phyloP scores from a whole-genome alignment of 495 filamentous ascomycete genomes.

The Poronia punctata region DNA sequence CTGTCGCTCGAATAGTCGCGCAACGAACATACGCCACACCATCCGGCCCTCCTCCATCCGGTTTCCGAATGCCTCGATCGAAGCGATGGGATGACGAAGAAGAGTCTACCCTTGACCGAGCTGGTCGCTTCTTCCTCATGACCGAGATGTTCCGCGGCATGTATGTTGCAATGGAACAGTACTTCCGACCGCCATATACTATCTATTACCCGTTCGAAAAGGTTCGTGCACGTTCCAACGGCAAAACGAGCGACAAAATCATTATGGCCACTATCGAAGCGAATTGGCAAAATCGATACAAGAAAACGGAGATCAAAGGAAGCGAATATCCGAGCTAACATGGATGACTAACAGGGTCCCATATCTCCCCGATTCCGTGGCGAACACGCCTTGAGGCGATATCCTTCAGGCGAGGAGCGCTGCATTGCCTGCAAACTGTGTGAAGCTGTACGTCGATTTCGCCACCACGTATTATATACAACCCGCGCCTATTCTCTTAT shows the following conservation, averaged over 20 bases:
- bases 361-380: slow-evolving; percentile 97
- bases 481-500: not conserved
- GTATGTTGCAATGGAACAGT: slow-evolving; percentile 97
- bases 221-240: slow-evolving; percentile 30
- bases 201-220: slow-evolving; percentile 99
- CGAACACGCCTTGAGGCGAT: slow-evolving; percentile 90
- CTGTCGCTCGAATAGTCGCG: slow-evolving; percentile 24
- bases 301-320: not conserved
- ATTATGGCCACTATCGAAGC: too few relatives aligned
- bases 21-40: slow-evolving; percentile 66
- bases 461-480: not conserved
- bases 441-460: slow-evolving; percentile 58
- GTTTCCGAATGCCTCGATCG: slow-evolving; percentile 64
- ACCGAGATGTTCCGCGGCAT: slow-evolving; percentile 94
- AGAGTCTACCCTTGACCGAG: slow-evolving; percentile 69
- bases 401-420: slow-evolving; percentile 94
- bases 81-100: slow-evolving; percentile 64
- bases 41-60: slow-evolving; percentile 64
- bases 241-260: not conserved
- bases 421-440: slow-evolving; percentile 99
- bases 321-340: not conserved
- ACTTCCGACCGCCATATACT: slow-evolving; percentile 94
- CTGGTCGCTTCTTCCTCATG: slow-evolving; percentile 88
- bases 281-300: not conserved
- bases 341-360: slow-evolving; percentile 51